Base-by-base conservation (phyloP, 768 basidiomycete genomes). In the Suillus variegatus region DNA sequence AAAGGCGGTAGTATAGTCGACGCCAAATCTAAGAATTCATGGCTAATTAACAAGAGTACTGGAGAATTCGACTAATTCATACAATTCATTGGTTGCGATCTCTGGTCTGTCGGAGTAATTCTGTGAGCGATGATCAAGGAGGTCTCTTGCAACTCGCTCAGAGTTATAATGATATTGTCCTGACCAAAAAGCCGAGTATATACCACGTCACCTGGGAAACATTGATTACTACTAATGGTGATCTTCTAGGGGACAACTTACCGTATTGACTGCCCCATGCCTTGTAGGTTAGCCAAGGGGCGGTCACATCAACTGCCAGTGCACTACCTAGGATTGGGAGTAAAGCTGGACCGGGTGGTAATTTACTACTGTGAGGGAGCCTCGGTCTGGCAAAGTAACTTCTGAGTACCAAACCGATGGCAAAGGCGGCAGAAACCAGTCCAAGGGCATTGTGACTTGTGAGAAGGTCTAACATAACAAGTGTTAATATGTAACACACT, bases 141-240 rank as follows among this genome's bases (percentile, higher is more conserved):
- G 62, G 6, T 66, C 65, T 22, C 62, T 58, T n/a, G 67, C 67
- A 25, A 62, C 41, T 28, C 60, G 40, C 32, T 66, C 67, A 32
- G 67, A 68, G 36, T 68, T 68, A 68, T 57, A 13, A 68, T 56
- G 61, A 68, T 60, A 25, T 66, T 66, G 16, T 57, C 54, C 36
- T 66, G 65, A 18, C 57, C 63, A 22, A 66, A 64, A 13, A 66
- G 44, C 13, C 25, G 64, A 9, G 55, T 41, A 22, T 66, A 66
- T 1, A 66, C 36, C 8, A 66, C 22, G 55, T 64, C 55, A 14
- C 65, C 65, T 66, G 36, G 18, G 4, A 44, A 20, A 44, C 44
- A 20, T 7, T n/a, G 12, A 12, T 10, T 18, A 35, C 12, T 13
- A 12, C 12, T 13, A 12, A 55, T 20, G 12, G 32, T n/a, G 12